A percentile compares a stretch with the other conserved stretches of the same genome.
Conservation (phyloP, 352 stramenopile genomes). For the Globisporangium cylindrosporum region DNA sequence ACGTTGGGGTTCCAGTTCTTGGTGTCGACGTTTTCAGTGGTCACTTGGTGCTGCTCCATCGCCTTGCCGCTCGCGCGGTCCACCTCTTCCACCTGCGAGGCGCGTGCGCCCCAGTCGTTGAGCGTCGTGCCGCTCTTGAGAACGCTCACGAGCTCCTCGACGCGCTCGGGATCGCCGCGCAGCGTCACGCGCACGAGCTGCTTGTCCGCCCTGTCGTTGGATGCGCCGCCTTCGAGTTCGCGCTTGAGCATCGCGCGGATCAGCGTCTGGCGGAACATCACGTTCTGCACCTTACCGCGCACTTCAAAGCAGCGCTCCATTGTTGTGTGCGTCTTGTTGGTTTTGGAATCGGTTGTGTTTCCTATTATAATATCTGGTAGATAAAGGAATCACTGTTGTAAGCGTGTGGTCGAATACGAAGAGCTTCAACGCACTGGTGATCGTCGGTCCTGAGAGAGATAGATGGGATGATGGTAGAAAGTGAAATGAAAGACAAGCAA, state of each 20-base stretch:
- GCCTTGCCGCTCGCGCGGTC: constrained; percentile 23
- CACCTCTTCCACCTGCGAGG: constrained; percentile 38
- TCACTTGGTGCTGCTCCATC: constrained; percentile 61
- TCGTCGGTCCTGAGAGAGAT: no score
- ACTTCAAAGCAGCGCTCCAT: constrained; percentile 59
- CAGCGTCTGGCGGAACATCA: constrained; percentile 82
- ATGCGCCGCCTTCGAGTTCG: constrained; percentile 52
- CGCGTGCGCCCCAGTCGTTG: constrained; percentile 68
- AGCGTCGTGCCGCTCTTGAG: constrained; percentile 45
- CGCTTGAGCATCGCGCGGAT: constrained; percentile 77
- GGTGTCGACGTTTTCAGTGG: constrained; percentile 60
- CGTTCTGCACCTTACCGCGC: constrained; percentile 70
- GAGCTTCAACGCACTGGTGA: background rate
- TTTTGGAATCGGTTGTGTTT: background rate
- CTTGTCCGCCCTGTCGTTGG: constrained; percentile 59
- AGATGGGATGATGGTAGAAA: background rate
- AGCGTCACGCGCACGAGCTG: constrained; percentile 65
- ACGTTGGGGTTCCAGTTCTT: constrained; percentile 75
- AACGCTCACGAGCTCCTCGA: constrained; percentile 49
- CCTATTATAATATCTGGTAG: background rate
- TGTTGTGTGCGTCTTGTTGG: background rate
- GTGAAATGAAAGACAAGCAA: background rate
- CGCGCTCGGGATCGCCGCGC: constrained; percentile 27
- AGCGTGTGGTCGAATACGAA: background rate
- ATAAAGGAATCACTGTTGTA: background rate